phyloP scores from a whole-genome alignment of 2,329 filamentous ascomycete genomes.

The Ascochyta fabae region DNA sequence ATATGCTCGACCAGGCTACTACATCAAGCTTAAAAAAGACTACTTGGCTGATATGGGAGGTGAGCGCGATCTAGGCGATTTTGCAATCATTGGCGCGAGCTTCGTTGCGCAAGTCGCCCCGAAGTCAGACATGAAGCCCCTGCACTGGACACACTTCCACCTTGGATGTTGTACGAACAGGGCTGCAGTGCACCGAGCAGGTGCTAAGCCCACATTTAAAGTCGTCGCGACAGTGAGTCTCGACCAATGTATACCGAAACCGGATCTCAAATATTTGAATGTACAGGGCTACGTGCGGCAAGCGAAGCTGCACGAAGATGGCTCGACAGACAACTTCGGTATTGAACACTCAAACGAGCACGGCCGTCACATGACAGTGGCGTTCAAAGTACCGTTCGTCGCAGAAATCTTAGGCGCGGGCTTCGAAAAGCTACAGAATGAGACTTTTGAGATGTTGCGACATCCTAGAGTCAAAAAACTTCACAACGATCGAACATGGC shows the following conservation, averaged over 20 bases:
- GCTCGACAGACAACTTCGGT: slow-evolving; percentile 30
- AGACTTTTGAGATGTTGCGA: slow-evolving; percentile 74
- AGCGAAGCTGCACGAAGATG: slow-evolving; percentile 29
- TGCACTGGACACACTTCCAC: slow-evolving; percentile 82
- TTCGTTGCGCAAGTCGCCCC: slow-evolving; percentile 70
- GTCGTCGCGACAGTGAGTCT: slow-evolving; percentile 65
- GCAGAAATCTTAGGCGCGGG: slow-evolving; percentile 82
- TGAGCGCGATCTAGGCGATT: slow-evolving; percentile 69
- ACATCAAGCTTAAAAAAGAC: slow-evolving; percentile 90
- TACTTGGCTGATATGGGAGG: slow-evolving; percentile 81
- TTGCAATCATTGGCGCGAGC: slow-evolving; percentile 77
- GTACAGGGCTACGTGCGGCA: slow-evolving; percentile 49
- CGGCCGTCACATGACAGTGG: slow-evolving; percentile 49
- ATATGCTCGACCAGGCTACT: slow-evolving; percentile 50
- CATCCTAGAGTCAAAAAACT: slow-evolving; percentile 80
- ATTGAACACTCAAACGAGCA: slow-evolving; percentile 27
- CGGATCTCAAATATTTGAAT: slow-evolving; percentile 54
- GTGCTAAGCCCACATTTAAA: slow-evolving; percentile 65
- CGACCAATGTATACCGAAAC: slow-evolving; percentile 54
- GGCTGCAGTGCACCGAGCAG: slow-evolving; percentile 60
- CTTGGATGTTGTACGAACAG: slow-evolving; percentile 78
- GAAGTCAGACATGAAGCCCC: slow-evolving; percentile 58
- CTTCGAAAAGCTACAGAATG: slow-evolving; percentile 75
- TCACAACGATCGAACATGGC: slow-evolving; percentile 74
- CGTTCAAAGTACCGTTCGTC: slow-evolving; percentile 75